These are phyloP conservation scores for Penicillium soppii DNA, from an alignment of 495 filamentous ascomycete genomes.

Conservation along the genomic window DNA sequence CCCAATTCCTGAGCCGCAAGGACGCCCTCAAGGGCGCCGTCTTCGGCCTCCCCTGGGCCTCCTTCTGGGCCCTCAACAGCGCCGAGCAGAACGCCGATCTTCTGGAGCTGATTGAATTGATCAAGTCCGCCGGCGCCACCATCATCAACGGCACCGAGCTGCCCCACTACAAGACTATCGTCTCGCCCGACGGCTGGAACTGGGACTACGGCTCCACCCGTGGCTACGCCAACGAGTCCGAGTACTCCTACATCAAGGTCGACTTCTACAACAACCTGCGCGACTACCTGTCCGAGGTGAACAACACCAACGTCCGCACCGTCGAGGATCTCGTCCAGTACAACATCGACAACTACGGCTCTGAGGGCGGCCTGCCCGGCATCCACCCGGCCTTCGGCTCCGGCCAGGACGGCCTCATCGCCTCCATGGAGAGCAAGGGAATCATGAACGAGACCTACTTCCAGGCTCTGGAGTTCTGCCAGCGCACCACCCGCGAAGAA, in stretches of 20 bases:
- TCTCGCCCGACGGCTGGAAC: constrained; percentile 64
- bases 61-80: constrained; percentile 62
- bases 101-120: constrained; percentile 50
- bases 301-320: constrained; percentile 60
- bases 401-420: constrained; percentile 69
- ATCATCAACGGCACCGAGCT: constrained; percentile 72
- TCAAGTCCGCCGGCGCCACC: constrained; percentile 60
- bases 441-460: constrained; percentile 65
- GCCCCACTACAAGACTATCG: constrained; percentile 57
- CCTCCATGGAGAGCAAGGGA: constrained; percentile 57
- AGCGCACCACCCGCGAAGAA: constrained; percentile 54
- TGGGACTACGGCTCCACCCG: constrained; percentile 68
- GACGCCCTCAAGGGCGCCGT: constrained; percentile 55
- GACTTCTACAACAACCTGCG: constrained; percentile 77
- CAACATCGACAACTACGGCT: constrained; percentile 63
- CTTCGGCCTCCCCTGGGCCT: constrained; percentile 70
- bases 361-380: constrained; percentile 66
- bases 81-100: constrained; percentile 52
- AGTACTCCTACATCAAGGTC: constrained; percentile 69
- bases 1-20: constrained; percentile 52
- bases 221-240: constrained; percentile 66
- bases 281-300: constrained; percentile 62
- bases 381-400: constrained; percentile 65
- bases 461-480: constrained; percentile 62
- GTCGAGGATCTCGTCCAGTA: constrained; percentile 68